Conservation (phyloP, 169 alveolate species). For the Neospora caninum region DNA sequence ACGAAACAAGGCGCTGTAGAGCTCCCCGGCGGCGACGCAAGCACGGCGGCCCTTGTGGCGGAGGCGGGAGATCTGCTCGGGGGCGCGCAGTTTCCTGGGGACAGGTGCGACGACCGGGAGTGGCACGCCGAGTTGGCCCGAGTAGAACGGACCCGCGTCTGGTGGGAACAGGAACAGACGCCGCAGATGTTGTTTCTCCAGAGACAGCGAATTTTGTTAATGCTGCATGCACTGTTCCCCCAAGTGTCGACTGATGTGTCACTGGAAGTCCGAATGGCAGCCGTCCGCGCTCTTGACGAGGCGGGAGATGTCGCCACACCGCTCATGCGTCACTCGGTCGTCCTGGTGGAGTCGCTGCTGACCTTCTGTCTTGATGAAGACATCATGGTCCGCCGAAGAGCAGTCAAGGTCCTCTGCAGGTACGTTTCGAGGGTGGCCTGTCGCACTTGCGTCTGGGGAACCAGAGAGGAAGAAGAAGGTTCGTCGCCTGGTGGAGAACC, state of each 20-base stretch:
- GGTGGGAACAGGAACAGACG: constrained; percentile 20
- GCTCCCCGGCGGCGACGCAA: constrained; percentile 15
- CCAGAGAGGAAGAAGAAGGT: no score
- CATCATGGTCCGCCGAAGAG: neutral
- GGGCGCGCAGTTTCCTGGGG: neutral
- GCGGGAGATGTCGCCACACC: neutral
- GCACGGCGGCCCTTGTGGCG: neutral
- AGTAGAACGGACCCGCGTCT: constrained; percentile 19
- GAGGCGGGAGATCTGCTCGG: constrained; percentile 16
- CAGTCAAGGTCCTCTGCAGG: neutral
- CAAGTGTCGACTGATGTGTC: neutral
- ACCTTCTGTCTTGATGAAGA: neutral
- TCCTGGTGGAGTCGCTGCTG: neutral
- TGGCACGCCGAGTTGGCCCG: constrained; percentile 1
- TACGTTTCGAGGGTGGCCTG: neutral
- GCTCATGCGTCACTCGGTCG: neutral
- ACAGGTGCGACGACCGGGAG: neutral
- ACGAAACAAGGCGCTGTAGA: neutral
- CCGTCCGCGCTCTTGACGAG: constrained; percentile 5
- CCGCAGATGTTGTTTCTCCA: neutral
- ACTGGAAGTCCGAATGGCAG: constrained; percentile 12
- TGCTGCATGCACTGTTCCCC: neutral
- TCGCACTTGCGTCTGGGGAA: no score
- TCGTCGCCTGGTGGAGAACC: no score
- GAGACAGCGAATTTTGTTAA: neutral